Base-by-base conservation (phyloP, 2,329 filamentous ascomycete species). In the Podosphaera fusca region DNA sequence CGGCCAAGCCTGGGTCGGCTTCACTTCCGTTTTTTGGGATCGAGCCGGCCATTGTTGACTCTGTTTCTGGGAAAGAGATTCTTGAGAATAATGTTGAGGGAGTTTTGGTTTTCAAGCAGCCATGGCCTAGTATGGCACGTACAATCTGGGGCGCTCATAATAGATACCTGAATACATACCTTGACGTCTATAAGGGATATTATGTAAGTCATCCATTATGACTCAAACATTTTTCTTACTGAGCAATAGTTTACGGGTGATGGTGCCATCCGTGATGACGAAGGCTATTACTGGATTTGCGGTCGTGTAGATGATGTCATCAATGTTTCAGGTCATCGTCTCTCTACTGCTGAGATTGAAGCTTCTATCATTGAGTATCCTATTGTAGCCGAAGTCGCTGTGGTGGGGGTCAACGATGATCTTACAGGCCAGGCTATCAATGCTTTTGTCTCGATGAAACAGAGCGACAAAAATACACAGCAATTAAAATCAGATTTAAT, bases 261-360 rank as follows among this genome's bases (percentile, higher is more conserved):
- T 68, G 92, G 92, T 68, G 92, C 92, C 57, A 92, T 86, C 59
- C 86, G 92, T 68, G 92, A 98, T 69, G 85, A 95, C 71, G 92
- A 98, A 66, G 92, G 92, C 58, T 98, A 95, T 76, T 98, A 96
- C 80, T 98, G 92, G 92, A 98, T 98, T 69, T 87, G 92, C 61
- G 92, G 92, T 62, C 88, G 92, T 70, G 92, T 98, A 56, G 92
- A 98, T 68, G 92, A 98, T 66, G 92, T 98, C 49, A 90, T 98
- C 70, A 98, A 98, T 71, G 92, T 98, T 60, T 92, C 85, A 64
- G 92, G 92, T 34, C 92, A 98, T 72, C 84, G 92, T 69, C 77
- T 98, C 61, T 96, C 90, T 14, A 98, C 92, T 8, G 90, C 92
- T 40, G 92, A 98, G 71, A 98, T 98, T 62, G 92, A 98, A 73